Evolutionary conservation across 495 filamentous ascomycete species (phyloP), one percentile per base, ranked within the genome.

Genomic region (Trypethelium eluteriae): DNA sequence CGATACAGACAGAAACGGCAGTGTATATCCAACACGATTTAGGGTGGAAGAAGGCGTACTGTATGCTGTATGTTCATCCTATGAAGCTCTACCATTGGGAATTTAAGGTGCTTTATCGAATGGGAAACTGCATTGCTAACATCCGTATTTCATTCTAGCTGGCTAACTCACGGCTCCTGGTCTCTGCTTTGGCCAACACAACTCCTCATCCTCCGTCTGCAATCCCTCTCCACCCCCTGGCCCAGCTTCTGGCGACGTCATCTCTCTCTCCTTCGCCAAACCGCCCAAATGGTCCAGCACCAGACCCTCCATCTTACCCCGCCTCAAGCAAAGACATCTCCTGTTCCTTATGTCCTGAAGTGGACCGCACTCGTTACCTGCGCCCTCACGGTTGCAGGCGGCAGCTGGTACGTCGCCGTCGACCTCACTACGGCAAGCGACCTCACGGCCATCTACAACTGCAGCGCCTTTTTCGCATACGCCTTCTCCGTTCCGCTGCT

Each of bases 401-500:
- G 89, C n/a, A 92, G 88, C 62, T 98, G 94, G 94, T 98, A 97
- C 69, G 80, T 96, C 14, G 94, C 94, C 3, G 93, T 98, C 47
- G 89, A 89, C 74, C 80, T 96, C 83, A 98, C 94, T 0, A 94
- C 89, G 12, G 87, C 94, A 35, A 89, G 87, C 70, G 94, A 98
- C 72, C 79, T 98, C 64, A 98, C 94, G 0, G 94, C 94, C 35
- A 98, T 98, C 73, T 98, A 98, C 82, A 98, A 98, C 76, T 98
- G 94, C 81, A 96, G 90, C 62, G 93, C 94, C 61, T 98, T 98
- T 78, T 98, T 97, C 76, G 94, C 94, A 39, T 98, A 98, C 74
- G 93, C 87, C 10, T 98, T 98, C 73, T 91, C 89, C 57, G 90
- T 98, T 34, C 92, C 91, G 0, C 74, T 98, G 12, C 80, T 98